Percentiles rank a stretch among this genome's conserved stretches.
Conservation (phyloP, 768 basidiomycete genomes). For the Xanthoconium purpureum region DNA sequence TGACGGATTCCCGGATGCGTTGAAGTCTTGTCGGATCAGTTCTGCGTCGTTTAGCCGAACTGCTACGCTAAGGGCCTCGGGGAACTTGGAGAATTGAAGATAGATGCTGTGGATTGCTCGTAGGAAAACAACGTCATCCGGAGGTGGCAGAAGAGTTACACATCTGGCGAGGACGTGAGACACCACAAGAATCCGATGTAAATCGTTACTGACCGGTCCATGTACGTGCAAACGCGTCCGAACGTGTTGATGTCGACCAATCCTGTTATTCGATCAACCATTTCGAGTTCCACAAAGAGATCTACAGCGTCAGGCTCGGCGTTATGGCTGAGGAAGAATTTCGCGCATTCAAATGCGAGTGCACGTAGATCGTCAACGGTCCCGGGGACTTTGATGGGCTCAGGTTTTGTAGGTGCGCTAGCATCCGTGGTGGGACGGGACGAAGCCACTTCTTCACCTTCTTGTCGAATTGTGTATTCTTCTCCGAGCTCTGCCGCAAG, state of each 20-base stretch:
- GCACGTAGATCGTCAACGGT: slow-evolving; percentile 71
- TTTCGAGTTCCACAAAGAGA: slow-evolving; percentile 89
- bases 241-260: slow-evolving; percentile 88
- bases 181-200: not conserved
- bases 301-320: slow-evolving; percentile 99
- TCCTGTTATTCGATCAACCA: slow-evolving; percentile 70
- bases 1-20: slow-evolving; percentile 83
- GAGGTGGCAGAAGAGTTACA: slow-evolving; percentile 85
- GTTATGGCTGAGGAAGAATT: slow-evolving; percentile 88
- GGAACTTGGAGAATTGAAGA: slow-evolving; percentile 79
- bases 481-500: slow-evolving; percentile 95
- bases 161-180: slow-evolving; percentile 46
- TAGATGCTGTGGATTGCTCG: slow-evolving; percentile 88
- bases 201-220: slow-evolving; percentile 69
- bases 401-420: slow-evolving; percentile 29
- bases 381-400: slow-evolving; percentile 40
- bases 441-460: slow-evolving; percentile 39
- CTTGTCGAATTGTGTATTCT: slow-evolving; percentile 76
- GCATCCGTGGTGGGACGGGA: slow-evolving; percentile 25
- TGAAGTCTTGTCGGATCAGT: slow-evolving; percentile 83
- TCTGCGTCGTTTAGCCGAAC: slow-evolving; percentile 79
- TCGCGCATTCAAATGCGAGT: slow-evolving; percentile 81
- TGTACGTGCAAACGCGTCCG: slow-evolving; percentile 89
- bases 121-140: slow-evolving; percentile 89
- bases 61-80: slow-evolving; percentile 85